Percentiles rank a stretch among this genome's conserved stretches.
phyloP scores from a whole-genome alignment of 805 yeast species.

The Metschnikowia dekortorum region DNA sequence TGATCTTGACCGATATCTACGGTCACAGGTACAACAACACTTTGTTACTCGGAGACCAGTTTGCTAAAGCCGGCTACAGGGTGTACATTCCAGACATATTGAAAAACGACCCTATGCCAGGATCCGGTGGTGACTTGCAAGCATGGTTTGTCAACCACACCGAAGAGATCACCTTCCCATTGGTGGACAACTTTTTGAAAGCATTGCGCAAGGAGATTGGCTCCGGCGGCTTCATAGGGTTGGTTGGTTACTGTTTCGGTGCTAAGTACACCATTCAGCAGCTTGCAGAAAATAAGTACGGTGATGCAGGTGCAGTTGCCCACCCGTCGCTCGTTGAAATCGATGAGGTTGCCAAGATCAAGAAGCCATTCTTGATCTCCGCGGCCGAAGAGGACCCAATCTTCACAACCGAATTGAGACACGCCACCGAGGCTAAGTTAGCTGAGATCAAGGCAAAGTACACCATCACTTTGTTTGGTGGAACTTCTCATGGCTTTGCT shows the following conservation, averaged over 20 bases:
- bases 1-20: constrained; percentile 65
- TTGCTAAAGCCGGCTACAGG: constrained; percentile 58
- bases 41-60: constrained; percentile 59
- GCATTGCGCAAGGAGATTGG: constrained; percentile 37
- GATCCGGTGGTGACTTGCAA: constrained; percentile 12
- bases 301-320: constrained; percentile 67
- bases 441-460: constrained; percentile 46
- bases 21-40: constrained; percentile 60
- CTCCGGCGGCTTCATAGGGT: constrained; percentile 47
- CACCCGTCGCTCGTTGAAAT: constrained; percentile 75
- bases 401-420: constrained; percentile 64
- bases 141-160: constrained; percentile 57
- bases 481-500: constrained; percentile 74
- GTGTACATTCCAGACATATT: constrained; percentile 77
- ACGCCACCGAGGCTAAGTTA: constrained; percentile 54
- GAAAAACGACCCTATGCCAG: constrained; percentile 38
- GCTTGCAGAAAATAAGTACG: constrained; percentile 37
- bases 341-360: constrained; percentile 61
- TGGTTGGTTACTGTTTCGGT: constrained; percentile 82
- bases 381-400: constrained; percentile 69
- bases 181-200: constrained; percentile 46
- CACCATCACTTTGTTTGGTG: constrained; percentile 58
- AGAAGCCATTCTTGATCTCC: constrained; percentile 61
- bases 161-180: constrained; percentile 42
- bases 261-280: constrained; percentile 64